Evolutionary conservation across 1,284 basidiomycete species (phyloP), one percentile per base, ranked within the genome.

Genomic region (Cryptococcus sp.): DNA sequence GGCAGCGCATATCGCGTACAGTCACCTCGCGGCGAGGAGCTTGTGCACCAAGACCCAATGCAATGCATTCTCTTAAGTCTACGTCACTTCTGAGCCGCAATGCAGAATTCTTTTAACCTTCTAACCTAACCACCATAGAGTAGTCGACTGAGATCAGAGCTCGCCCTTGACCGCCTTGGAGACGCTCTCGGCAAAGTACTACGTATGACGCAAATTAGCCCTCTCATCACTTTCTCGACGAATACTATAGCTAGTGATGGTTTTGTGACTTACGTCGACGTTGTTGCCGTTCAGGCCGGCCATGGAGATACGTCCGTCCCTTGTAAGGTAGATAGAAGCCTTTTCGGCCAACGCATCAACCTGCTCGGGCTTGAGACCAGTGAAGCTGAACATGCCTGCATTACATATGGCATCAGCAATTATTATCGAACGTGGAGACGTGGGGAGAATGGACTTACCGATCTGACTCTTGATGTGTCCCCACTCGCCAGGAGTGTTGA

Each of bases 391-490:
- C 77, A 78, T 78, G 50, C 76, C 68, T 70, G 50, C 20, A 41
- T 19, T 13, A 10, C 17, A 44, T 8, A 38, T 17, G 15, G 13
- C 43, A 29, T 7, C 26, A n/a, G 19, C 20, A 26, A 50, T n/a
- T 43, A 23, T 29, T 22, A 17, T 45, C 20, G 6, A 37, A 50
- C 13, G 26, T 25, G 20, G 50, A 15, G n/a, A 22, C 10, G 20
- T n/a, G 20, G 20, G 5, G 29, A 34, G 8, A 2, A 7, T 34
- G 5, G 15, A 59, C 62, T 56, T 29, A 70, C 68, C 93, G 67
- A 97, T 97, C 79, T 97, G 93, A 74, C 86, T 89, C 82, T 92
- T 94, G 81, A 96, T 92, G 80, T 99, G 96, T 43, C 86, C 85
- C 96, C 96, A 99, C 63, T 89, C 86, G 29, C 93, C 92, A 6